These are phyloP conservation scores for Amauroascus niger DNA, from an alignment of 2,329 filamentous ascomycete genomes.

Conservation along the genomic window DNA sequence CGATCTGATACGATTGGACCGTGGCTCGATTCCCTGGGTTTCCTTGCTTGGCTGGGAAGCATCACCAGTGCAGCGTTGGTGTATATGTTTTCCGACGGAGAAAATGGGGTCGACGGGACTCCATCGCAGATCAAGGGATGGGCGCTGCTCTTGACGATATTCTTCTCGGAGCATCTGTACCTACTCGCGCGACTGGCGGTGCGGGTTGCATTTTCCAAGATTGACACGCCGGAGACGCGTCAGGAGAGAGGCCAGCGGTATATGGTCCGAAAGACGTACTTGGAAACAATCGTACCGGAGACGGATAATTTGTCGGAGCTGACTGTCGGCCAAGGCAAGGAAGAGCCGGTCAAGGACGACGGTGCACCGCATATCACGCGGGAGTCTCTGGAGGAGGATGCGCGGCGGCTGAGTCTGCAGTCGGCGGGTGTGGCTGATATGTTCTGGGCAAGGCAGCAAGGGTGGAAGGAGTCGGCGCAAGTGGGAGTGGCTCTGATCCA, in stretches of 20 bases:
- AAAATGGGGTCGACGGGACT: constrained; percentile 20
- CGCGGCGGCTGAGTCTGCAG: constrained; percentile 28
- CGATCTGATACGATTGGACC: constrained; percentile 89
- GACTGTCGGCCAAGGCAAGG: neutral
- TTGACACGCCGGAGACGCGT: constrained; percentile 78
- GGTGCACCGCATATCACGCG: constrained; percentile 25
- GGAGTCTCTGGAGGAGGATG: constrained; percentile 36
- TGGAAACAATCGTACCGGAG: constrained; percentile 40
- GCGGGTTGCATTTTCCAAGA: constrained; percentile 60
- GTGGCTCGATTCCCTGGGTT: constrained; percentile 75
- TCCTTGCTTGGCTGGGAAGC: constrained; percentile 89
- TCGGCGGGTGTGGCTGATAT: constrained; percentile 27
- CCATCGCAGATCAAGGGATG: constrained; percentile 61
- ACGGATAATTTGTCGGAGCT: neutral
- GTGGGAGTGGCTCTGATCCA: constrained; percentile 36
- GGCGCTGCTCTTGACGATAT: constrained; percentile 69
- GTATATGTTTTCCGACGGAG: constrained; percentile 65
- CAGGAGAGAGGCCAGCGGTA: constrained; percentile 77
- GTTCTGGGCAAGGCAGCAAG: constrained; percentile 39
- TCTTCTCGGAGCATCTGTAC: constrained; percentile 83
- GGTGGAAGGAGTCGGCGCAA: constrained; percentile 35
- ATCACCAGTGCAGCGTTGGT: constrained; percentile 79
- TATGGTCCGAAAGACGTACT: constrained; percentile 64
- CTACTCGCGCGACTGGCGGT: constrained; percentile 66
- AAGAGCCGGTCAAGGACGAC: neutral